Conservation (phyloP, 805 yeast species). For the Sugiyamaella americana region DNA sequence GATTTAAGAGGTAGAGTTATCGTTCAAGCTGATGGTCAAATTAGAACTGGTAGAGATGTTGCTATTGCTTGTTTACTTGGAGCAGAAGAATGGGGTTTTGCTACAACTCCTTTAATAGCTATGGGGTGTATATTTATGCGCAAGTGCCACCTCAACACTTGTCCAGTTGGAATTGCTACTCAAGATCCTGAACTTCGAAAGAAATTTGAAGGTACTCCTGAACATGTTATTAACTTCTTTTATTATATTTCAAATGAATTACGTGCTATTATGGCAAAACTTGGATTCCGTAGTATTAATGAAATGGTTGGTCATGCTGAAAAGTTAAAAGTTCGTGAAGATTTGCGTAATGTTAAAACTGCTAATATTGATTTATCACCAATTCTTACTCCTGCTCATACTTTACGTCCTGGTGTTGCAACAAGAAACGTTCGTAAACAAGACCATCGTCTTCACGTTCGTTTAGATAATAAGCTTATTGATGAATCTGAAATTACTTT, state of each 20-base stretch:
- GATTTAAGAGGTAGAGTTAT: conserved; percentile 93
- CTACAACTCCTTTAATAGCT: conserved; percentile 93
- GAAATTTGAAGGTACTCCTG: conserved; percentile 95
- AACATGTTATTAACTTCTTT: conserved; percentile 96
- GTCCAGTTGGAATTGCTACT: conserved; percentile 98
- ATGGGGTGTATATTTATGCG: conserved; percentile 98
- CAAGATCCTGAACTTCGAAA: conserved; percentile 91
- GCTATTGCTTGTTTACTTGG: conserved; percentile 95
- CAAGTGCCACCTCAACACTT: conserved; percentile 86
- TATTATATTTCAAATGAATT: conserved; percentile 90
- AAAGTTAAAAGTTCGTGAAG: conserved; percentile 77
- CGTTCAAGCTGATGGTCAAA: conserved; percentile 97
- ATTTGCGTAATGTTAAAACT: conserved; percentile 80
- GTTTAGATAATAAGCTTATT: conserved; percentile 90
- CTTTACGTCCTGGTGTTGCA: conserved; percentile 94
- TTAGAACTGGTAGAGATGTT: conserved; percentile 94
- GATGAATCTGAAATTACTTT: conserved; percentile 95
- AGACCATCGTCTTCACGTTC: conserved; percentile 87
- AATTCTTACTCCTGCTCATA: conserved; percentile 92
- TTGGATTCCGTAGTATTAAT: conserved; percentile 91
- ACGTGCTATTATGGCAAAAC: conserved; percentile 85
- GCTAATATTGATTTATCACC: conserved; percentile 89
- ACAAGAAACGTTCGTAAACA: conserved; percentile 88
- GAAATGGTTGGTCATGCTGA: conserved; percentile 99
- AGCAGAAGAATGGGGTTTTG: conserved; percentile 98